Conservation (phyloP, 1,284 basidiomycete species). For the Ustilago lituana region DNA sequence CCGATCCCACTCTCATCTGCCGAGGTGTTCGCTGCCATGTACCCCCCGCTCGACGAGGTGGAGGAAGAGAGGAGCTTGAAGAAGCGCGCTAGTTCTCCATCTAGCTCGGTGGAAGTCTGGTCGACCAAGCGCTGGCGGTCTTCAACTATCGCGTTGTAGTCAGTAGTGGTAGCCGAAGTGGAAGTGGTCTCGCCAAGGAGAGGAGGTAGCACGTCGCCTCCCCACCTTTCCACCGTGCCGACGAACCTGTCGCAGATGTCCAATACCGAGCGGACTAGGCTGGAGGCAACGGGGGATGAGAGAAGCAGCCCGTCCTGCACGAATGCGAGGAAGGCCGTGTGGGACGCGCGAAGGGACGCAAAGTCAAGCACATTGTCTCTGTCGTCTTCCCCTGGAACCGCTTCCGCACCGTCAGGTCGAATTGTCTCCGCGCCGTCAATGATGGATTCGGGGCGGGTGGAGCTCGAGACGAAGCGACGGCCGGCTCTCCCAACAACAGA, state of each 20-base stretch:
- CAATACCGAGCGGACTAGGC: constrained; percentile 76
- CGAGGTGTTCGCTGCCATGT: neutral
- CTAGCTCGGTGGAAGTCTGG: constrained; percentile 77
- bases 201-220: constrained; percentile 86
- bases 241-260: constrained; percentile 81
- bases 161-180: constrained; percentile 68
- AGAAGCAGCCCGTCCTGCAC: constrained; percentile 82
- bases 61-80: constrained; percentile 37
- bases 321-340: constrained; percentile 81
- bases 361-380: constrained; percentile 73
- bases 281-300: constrained; percentile 74
- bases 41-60: too few species aligned
- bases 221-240: constrained; percentile 86
- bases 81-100: constrained; percentile 19
- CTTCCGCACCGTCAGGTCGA: constrained; percentile 12
- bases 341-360: constrained; percentile 80
- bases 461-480: constrained; percentile 31
- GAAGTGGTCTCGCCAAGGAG: constrained; percentile 75
- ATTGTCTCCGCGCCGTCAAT: constrained; percentile 30
- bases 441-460: constrained; percentile 33
- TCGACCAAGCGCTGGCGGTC: constrained; percentile 76
- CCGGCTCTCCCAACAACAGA: constrained; percentile 12
- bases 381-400: constrained; percentile 11
- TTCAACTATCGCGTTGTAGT: constrained; percentile 74
- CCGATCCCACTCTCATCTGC: constrained; percentile 30